Conservation (phyloP, 2,329 filamentous ascomycete species). For the Chaetomium sp. region DNA sequence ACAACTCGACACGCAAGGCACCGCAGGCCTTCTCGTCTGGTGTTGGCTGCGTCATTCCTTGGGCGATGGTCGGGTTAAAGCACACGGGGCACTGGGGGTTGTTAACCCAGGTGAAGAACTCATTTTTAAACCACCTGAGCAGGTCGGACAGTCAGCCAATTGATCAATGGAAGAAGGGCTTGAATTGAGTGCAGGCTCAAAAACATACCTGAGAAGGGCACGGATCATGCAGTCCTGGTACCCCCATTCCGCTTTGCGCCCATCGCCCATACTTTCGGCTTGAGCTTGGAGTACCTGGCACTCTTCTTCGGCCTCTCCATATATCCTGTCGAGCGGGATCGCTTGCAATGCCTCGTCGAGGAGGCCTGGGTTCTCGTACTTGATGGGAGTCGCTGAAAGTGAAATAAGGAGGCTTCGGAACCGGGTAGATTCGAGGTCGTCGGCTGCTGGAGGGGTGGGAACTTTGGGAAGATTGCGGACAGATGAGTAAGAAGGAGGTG, state of each 20-base stretch:
- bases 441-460: slow-evolving; percentile 63
- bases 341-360: slow-evolving; percentile 84
- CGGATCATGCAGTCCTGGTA: slow-evolving; percentile 96
- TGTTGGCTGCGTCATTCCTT: slow-evolving; percentile 76
- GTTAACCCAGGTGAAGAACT: slow-evolving; percentile 95
- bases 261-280: slow-evolving; percentile 78
- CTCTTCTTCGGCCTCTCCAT: slow-evolving; percentile 90
- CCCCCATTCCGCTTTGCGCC: slow-evolving; percentile 80
- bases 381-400: slow-evolving; percentile 79
- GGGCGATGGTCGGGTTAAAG: slow-evolving; percentile 71
- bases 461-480: slow-evolving; percentile 47
- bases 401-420: slow-evolving; percentile 79
- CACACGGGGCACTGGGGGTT: slow-evolving; percentile 84
- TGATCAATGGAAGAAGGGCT: not conserved
- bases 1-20: slow-evolving; percentile 81
- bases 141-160: slow-evolving; percentile 9
- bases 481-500: slow-evolving; percentile 43
- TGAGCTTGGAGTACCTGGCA: slow-evolving; percentile 79
- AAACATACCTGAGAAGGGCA: slow-evolving; percentile 64
- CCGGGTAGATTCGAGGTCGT: slow-evolving; percentile 62
- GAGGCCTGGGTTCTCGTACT: slow-evolving; percentile 93
- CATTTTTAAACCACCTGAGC: slow-evolving; percentile 83
- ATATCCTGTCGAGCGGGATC: slow-evolving; percentile 85
- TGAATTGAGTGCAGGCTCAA: too few relatives aligned
- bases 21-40: slow-evolving; percentile 86